Evolutionary conservation across 1,284 basidiomycete genomes (phyloP).

Genomic region (Ceratobasidium sp.): DNA sequence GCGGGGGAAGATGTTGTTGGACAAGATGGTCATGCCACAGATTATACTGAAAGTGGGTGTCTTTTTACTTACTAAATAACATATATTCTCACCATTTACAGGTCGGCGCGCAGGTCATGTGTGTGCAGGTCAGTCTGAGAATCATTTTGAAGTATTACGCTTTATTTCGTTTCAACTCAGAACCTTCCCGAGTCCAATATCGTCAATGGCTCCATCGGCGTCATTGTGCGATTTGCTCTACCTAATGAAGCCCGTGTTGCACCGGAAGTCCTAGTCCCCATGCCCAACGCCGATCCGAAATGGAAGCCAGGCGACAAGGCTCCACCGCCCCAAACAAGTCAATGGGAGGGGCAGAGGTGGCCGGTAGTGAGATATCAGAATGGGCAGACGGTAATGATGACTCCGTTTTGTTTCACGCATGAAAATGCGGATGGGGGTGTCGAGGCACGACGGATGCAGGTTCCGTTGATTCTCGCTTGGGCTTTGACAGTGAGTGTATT

Average conservation of each 20-base stretch:
- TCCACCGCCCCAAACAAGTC: neutral
- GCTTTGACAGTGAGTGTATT: conserved; percentile 53
- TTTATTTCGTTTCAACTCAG: neutral
- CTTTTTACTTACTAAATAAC: neutral
- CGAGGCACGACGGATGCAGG: conserved; percentile 49
- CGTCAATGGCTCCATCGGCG: conserved; percentile 44
- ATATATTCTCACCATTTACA: neutral
- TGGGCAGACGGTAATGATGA: conserved; percentile 28
- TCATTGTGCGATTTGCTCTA: conserved; percentile 29
- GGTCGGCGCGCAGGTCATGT: conserved; percentile 45
- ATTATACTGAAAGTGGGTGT: conserved; percentile 18
- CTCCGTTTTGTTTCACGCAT: conserved; percentile 46
- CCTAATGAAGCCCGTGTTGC: neutral
- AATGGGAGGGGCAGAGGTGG: conserved; percentile 33
- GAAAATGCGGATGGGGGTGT: conserved; percentile 46
- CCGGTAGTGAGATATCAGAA: conserved; percentile 44
- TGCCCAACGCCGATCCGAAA: neutral
- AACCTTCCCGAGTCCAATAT: conserved; percentile 39
- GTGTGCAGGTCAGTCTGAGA: conserved; percentile 31
- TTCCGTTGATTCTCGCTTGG: conserved; percentile 59
- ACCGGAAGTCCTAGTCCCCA: neutral
- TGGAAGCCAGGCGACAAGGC: neutral
- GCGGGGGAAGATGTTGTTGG: conserved; percentile 48
- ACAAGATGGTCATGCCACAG: conserved; percentile 48
- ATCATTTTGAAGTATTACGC: neutral